Evolutionary conservation across 768 basidiomycete genomes (phyloP).

Genomic region (Cystofilobasidium capitatum): DNA sequence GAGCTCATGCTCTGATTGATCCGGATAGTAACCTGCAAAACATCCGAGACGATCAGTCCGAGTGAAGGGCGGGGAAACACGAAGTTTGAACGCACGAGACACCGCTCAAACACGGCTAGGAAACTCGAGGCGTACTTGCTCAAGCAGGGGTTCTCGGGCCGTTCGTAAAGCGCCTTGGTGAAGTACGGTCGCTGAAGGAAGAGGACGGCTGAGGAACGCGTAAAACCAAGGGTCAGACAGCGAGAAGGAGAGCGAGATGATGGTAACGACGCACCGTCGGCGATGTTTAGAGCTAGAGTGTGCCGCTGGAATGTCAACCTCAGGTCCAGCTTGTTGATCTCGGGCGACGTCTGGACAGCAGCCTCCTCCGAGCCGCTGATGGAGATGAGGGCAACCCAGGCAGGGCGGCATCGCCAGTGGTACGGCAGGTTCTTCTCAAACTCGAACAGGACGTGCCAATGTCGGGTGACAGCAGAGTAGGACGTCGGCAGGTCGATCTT

Average conservation of each 20-base stretch:
- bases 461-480: not conserved
- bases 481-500: not conserved
- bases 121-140: slow-evolving; percentile 4
- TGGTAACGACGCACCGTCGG: too few species aligned
- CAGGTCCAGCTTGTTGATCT: not conserved
- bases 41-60: not conserved
- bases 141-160: not conserved
- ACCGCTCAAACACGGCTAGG: slow-evolving; percentile 1
- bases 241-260: too few species aligned
- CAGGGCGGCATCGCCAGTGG: slow-evolving; percentile 1
- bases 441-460: not conserved
- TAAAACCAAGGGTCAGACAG: too few species aligned
- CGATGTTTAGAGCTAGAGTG: not conserved
- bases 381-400: not conserved
- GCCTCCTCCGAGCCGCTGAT: not conserved
- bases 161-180: not conserved
- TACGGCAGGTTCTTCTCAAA: not conserved
- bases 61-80: not conserved
- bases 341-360: not conserved
- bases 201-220: too few species aligned
- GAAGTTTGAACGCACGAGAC: not conserved
- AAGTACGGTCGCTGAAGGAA: slow-evolving; percentile 6
- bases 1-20: not conserved
- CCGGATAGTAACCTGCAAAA: not conserved
- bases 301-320: not conserved